Base-by-base conservation (phyloP, 139 green algal genomes). In the Micractinium sp. region DNA sequence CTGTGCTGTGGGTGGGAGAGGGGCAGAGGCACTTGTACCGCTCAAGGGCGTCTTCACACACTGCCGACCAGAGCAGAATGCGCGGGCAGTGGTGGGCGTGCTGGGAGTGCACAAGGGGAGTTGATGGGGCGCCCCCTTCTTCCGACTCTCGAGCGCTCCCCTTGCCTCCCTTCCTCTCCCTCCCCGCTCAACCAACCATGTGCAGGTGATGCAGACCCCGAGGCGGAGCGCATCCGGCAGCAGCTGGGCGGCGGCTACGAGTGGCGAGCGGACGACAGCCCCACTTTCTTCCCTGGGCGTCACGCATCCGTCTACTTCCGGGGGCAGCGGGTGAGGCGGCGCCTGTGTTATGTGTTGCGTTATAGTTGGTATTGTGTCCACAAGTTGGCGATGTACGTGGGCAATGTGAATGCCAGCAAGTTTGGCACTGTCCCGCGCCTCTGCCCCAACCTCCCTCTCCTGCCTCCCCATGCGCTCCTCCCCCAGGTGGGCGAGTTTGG, bases 231-330 rank as follows among this genome's bases (percentile, higher is more conserved):
- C n/a, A 22, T 87, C 86, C 79, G 79, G 66, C 36, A 86, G 85
- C 89, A 27, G 38, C 88, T 73, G 85, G 90, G 86, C 67, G 89
- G 88, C 41, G 85, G 90, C 29, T 99, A 99, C 91, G 86, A 93
- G 81, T 99, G 97, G 96, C 31, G 82, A 35, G 79, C 89, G 3
- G 90, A 93, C 23, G 85, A 91, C 90, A 36, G 56, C 90, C 87
- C 93, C 60, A 94, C 94, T n/a, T 98, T 98, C 92, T 99, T 99
- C 93, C 94, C 95, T 15, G 96, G 95, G 33, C 88, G 96, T 56
- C 93, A 96, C 85, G 95, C 95, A 9, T 61, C 86, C 3, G 76
- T 97, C 2, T 85, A 63, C 88, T 90, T 85, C 85, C 89, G 23
- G 82, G 93, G 31, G 69, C 87, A 86, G 83, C 76, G 75, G 36